These are phyloP conservation scores for Populus tremula DNA, from an alignment of 345 rosid species.

Conservation along the genomic window DNA sequence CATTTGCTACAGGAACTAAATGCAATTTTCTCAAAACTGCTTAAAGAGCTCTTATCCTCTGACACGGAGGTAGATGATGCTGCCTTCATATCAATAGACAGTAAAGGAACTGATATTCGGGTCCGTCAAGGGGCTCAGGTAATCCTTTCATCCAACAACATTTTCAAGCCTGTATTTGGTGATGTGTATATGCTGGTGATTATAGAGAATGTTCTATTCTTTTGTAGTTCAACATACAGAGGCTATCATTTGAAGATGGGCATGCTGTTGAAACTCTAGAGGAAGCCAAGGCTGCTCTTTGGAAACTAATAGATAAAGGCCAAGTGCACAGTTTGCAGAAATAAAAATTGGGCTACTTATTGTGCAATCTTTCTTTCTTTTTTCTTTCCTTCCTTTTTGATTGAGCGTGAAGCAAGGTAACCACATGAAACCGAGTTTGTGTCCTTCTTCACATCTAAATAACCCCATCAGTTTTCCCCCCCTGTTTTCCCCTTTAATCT, in stretches of 20 bases:
- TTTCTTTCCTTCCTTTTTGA: not conserved
- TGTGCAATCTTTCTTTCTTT: not conserved
- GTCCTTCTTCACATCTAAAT: not conserved
- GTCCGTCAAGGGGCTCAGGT: slow-evolving; percentile 99
- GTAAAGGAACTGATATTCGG: slow-evolving; percentile 86
- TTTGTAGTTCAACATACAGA: slow-evolving; percentile 77
- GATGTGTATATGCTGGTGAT: not conserved
- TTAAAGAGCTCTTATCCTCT: slow-evolving; percentile 55
- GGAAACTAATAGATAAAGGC: slow-evolving; percentile 69
- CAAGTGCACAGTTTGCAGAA: slow-evolving; percentile 49
- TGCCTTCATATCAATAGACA: slow-evolving; percentile 90
- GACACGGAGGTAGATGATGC: slow-evolving; percentile 89
- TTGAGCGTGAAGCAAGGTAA: not conserved
- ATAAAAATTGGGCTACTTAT: not conserved
- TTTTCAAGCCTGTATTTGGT: not conserved
- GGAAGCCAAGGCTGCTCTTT: slow-evolving; percentile 80
- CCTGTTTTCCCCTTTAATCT: not conserved
- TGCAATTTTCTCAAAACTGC: slow-evolving; percentile 75
- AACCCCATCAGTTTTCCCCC: not conserved
- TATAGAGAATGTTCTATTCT: not conserved
- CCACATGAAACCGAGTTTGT: not conserved
- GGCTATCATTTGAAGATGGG: slow-evolving; percentile 80
- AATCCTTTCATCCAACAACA: not conserved
- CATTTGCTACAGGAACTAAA: slow-evolving; percentile 65
- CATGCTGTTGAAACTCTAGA: slow-evolving; percentile 68